These are phyloP conservation scores for Brassica napus DNA, from an alignment of 345 rosid species.

Conservation along the genomic window Da-Ae NC_063445.1:5387501-5388000, in stretches of 20 bases:
- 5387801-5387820: slow-evolving; percentile 38
- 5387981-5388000: slow-evolving; percentile 23
- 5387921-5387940: slow-evolving; percentile 26
- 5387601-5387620: background rate
- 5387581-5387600: slow-evolving; percentile 1
- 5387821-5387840: slow-evolving; percentile 41
- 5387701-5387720: slow-evolving; percentile 30
- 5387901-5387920: slow-evolving; percentile 26
- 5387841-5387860: slow-evolving; percentile 44
- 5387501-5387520: background rate
- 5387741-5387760: slow-evolving; percentile 19
- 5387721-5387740: slow-evolving; percentile 38
- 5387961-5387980: background rate
- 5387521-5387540: background rate
- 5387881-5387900: slow-evolving; percentile 23
- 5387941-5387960: slow-evolving; percentile 22
- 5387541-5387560: background rate
- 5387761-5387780: background rate
- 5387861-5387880: slow-evolving; percentile 13
- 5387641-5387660: slow-evolving; percentile 22
- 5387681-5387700: slow-evolving; percentile 34
- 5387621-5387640: background rate
- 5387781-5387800: slow-evolving; percentile 21
- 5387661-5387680: slow-evolving; percentile 39
- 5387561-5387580: background rate